Evolutionary conservation across 176 grass and related monocot species (phyloP), one percentile per base, ranked within the genome.

Genomic region (Calamus simplicifolius): DNA sequence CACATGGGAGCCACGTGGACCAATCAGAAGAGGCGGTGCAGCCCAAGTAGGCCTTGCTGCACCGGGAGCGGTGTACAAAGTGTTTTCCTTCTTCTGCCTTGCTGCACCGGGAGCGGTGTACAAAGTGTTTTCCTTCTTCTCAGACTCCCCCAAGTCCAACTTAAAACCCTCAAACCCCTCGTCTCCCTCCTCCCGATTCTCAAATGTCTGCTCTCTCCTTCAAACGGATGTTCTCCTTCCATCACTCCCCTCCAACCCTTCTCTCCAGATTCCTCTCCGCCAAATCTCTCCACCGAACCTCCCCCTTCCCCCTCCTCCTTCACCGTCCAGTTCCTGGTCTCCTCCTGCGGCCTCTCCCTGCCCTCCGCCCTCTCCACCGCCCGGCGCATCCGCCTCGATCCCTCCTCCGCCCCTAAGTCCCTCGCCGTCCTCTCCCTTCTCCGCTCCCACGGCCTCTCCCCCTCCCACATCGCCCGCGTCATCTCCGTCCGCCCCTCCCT

Each of bases 401-500:
- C 19, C 4, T 52, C 62, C 25, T 51, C 62, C 15, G 6, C 25
- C 23, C 2, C 17, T 0, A 16, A 12, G 1, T 25, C 48, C 15
- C 5, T 51, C 10, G 49, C 49, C 25, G 62, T 65, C 62, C 23
- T 65, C 21, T 27, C 48, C 16, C 49, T 65, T 5, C 49, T 65
- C 25, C 23, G 62, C 14, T 65, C 62, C 5, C 25, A 65, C 49
- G 62, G 62, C 16, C 15, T 65, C 62, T 65, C 49, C 16, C 49
- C 62, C 16, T 65, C 48, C 16, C 48, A 65, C 1, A 25, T 65
- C 25, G 48, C 15, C 49, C 62, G 62, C 62, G 4, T 65, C 23
- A 48, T 65, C 48, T 23, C 23, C 62, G 12, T 7, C 3, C 49
- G 49, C 48, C 62, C 62, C 5, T 4, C 5, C 4, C 1, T 65